These are phyloP conservation scores for Turritis glabra DNA, from an alignment of 345 rosid species.

Conservation along the genomic window DNA sequence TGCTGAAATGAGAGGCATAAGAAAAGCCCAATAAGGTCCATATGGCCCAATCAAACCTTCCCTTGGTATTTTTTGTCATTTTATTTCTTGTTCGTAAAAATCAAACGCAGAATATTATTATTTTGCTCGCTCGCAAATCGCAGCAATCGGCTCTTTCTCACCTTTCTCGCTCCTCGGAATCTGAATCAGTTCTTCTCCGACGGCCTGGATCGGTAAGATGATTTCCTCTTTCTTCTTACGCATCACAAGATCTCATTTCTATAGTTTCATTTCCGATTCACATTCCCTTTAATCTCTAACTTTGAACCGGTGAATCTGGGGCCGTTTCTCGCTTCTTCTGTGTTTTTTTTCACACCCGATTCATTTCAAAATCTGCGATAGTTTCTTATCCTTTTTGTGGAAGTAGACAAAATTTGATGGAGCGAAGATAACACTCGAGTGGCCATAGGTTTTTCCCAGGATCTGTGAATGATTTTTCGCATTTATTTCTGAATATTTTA, in stretches of 20 bases:
- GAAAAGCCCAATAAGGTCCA: conserved; percentile 15
- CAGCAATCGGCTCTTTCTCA: background rate
- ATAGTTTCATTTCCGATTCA: conserved; percentile 14
- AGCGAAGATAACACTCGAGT: conserved; percentile 19
- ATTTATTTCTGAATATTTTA: background rate
- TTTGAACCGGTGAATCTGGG: conserved; percentile 12
- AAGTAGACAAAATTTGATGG: background rate
- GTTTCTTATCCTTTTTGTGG: background rate
- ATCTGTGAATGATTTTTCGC: conserved; percentile 19
- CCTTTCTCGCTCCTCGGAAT: conserved; percentile 23
- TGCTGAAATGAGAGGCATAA: no score
- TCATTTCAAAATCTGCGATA: background rate
- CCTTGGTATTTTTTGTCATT: background rate
- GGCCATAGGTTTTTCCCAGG: conserved; percentile 23
- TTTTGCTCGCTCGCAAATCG: conserved; percentile 25
- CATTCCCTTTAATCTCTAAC: background rate
- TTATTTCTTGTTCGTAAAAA: background rate
- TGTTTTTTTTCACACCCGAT: background rate
- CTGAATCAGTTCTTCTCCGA: conserved; percentile 29
- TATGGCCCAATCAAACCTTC: background rate
- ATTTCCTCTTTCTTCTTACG: conserved; percentile 4
- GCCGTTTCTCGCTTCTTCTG: background rate
- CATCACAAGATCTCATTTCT: conserved; percentile 8
- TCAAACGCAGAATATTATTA: conserved; percentile 11
- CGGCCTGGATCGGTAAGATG: conserved; percentile 35